phyloP scores from a whole-genome alignment of 495 filamentous ascomycete species.

The Aspergillus haitiensis region DNA sequence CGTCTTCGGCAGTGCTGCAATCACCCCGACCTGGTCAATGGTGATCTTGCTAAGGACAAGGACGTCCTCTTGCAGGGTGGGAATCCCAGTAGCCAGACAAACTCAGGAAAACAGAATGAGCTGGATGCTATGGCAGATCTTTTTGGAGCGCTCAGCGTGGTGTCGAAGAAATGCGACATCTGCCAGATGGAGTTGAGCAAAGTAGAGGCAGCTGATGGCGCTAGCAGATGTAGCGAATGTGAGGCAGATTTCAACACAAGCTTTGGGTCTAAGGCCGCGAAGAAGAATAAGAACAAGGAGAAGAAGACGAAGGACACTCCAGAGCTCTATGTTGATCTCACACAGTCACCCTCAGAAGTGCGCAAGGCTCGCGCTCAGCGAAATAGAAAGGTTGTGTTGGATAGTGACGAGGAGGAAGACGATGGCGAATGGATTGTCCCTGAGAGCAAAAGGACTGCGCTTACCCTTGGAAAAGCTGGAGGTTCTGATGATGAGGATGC shows the following conservation, averaged over 20 bases:
- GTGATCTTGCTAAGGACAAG: conserved; percentile 80
- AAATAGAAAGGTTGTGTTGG: conserved; percentile 57
- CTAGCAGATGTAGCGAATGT: conserved; percentile 71
- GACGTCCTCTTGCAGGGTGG: conserved; percentile 73
- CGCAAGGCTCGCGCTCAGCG: conserved; percentile 42
- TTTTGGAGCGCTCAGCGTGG: conserved; percentile 78
- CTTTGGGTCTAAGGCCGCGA: conserved; percentile 38
- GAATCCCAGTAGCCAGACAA: conserved; percentile 41
- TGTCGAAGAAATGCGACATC: conserved; percentile 82
- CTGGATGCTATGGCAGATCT: conserved; percentile 83
- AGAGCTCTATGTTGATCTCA: conserved; percentile 24
- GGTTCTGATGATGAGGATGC: conserved; percentile 81
- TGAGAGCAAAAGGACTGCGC: conserved; percentile 54
- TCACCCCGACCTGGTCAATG: conserved; percentile 82
- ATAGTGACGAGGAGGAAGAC: conserved; percentile 69
- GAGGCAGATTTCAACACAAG: conserved; percentile 61
- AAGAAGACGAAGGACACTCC: conserved; percentile 48
- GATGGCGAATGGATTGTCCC: conserved; percentile 76
- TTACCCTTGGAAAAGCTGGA: conserved; percentile 71
- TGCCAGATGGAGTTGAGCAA: conserved; percentile 71
- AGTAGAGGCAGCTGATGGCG: conserved; percentile 56
- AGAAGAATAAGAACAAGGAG: conserved; percentile 40
- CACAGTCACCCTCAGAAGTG: conserved; percentile 26
- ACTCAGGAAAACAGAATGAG: conserved; percentile 55
- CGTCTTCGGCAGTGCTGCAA: conserved; percentile 92